Evolutionary conservation across 768 basidiomycete genomes (phyloP), one percentile per base, ranked within the genome.

Genomic region (Rhodotorula taiwanensis): DNA sequence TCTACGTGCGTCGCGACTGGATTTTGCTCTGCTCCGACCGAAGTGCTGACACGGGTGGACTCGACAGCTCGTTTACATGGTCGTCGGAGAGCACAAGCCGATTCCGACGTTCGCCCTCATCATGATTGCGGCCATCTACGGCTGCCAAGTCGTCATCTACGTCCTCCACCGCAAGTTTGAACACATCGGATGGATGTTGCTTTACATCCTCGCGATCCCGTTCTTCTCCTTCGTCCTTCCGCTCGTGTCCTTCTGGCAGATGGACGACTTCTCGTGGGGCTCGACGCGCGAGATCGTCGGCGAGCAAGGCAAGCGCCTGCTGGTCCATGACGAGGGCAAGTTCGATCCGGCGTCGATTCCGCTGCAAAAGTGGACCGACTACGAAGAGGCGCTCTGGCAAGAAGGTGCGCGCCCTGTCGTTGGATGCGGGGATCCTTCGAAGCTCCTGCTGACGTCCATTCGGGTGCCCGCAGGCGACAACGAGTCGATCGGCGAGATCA

Each of bases 281-380:
- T 81, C 82, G 30, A 94, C 92, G 2, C 88, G 89, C 83, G 75
- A 93, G 63, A 92, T 99, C 18, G 77, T 95, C 66, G 92, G 93
- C 67, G 94, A 98, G 77, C 82, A 85, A 34, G 94, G 94, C 23
- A 95, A 95, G 82, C 95, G 94, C 78, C 79, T 97, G 64, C 84
- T 98, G 70, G 84, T 97, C 47, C 93, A 98, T 75, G 95, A 98
- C 69, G 94, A 98, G 76, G 94, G 94, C 74, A 92, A 92, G 76
- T 99, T 97, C 55, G 93, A 99, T 77, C 89, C 92, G 7, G 81
- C 86, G 15, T 81, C 84, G 11, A 97, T 99, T 69, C 94, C 94
- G 13, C 81, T 97, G 70, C 97, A 97, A 78, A 89, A 87, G 1
- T 98, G 95, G 94, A 89, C 84, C 62, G 92, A 95, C 70, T 34